Base-by-base conservation (phyloP, 495 filamentous ascomycete genomes). In the Schizothecium vesticola region DNA sequence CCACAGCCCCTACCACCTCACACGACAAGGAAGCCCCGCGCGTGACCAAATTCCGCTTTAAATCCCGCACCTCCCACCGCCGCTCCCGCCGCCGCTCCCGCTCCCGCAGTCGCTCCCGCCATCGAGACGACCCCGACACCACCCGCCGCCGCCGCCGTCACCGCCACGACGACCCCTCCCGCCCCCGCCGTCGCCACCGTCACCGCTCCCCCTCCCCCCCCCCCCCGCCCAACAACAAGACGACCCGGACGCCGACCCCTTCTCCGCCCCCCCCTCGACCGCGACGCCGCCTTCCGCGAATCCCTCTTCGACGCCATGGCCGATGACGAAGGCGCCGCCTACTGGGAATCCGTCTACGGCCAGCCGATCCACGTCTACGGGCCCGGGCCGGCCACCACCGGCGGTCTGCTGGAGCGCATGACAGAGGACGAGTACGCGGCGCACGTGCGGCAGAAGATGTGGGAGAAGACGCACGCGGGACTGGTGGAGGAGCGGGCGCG, bases 301-400 rank as follows among this genome's bases (percentile, higher is more conserved):
- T 95, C 92, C n/a, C 88, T 98, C 60, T 97, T 98, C 82, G 95
- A 99, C 78, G 95, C 95, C n/a, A 89, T 99, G 77, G 96, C 93
- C 55, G 95, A 99, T 79, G 95, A 99, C 79, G 95, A 99, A 80
- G 95, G 95, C 51, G 95, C 95, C 56, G 87, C 86, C 36, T 98
- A 92, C 81, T 99, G 95, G 95, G 90, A 97, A 76, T 85, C 87
- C 36, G 92, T 98, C 61, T 99, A 97, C 78, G 93, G 94, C 16
- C 93, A 98, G 74, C 94, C 94, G 1, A 91, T 98, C 63, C 82
- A 83, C 69, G 71, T 80, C 6, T 81, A 81, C 70, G 24, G 68
- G 1, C 59, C 79, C 1, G 79, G 75, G 28, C 67, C 81, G 65
- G 28, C 12, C 33, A 66, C 25, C 66, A 64, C 76, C 71, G 36